These are phyloP conservation scores for Fusarium phyllophilum DNA, from an alignment of 2,329 filamentous ascomycete genomes.

Conservation along the genomic window DNA sequence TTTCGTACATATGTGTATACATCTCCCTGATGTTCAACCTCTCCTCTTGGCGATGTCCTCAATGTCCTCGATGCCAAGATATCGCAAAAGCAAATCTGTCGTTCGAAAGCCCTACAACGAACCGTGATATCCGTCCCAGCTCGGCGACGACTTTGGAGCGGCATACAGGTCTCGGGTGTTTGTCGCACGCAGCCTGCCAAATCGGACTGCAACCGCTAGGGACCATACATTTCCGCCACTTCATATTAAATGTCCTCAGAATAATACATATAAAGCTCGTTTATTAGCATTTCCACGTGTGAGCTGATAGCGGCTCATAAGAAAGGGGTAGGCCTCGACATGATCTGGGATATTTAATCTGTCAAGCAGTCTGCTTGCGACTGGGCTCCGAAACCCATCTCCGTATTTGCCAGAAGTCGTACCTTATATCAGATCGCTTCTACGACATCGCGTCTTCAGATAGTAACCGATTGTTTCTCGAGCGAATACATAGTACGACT, in stretches of 20 bases:
- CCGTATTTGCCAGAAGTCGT: background rate
- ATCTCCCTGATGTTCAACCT: background rate
- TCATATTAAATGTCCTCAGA: conserved; percentile 17
- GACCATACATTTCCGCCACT: conserved; percentile 1
- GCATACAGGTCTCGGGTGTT: background rate
- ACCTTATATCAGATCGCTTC: background rate
- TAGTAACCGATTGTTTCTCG: background rate
- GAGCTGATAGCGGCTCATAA: background rate
- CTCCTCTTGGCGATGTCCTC: background rate
- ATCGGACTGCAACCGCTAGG: background rate
- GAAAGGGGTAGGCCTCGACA: background rate
- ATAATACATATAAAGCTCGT: background rate
- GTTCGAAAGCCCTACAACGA: background rate
- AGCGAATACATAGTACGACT: background rate
- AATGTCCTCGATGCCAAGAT: background rate
- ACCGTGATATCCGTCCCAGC: background rate
- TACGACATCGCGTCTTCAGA: background rate
- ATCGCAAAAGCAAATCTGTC: background rate
- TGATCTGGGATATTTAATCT: background rate
- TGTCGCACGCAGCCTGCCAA: background rate
- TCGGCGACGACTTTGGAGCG: background rate
- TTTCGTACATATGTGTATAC: background rate
- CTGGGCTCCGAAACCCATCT: background rate
- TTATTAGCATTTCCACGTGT: background rate
- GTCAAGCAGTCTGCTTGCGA: background rate